phyloP scores from a whole-genome alignment of 1,139 yeast species.

The Nakaseomyces uthaithaninus region DNA sequence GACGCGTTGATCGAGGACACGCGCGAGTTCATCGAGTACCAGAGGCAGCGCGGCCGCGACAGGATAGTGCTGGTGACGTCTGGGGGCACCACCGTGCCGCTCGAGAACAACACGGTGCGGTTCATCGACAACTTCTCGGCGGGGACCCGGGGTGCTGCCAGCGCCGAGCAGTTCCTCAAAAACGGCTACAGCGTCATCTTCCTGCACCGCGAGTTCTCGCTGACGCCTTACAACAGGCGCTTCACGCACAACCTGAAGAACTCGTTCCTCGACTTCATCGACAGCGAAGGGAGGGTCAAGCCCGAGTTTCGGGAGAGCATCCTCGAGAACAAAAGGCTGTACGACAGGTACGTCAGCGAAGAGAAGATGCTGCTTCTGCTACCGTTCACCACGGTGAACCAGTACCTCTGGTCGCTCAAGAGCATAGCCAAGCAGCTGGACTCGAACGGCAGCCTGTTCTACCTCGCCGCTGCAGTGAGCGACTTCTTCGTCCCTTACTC shows the following conservation, averaged over 20 bases:
- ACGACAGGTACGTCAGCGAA: constrained; percentile 43
- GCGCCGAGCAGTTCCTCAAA: constrained; percentile 84
- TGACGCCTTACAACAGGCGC: constrained; percentile 84
- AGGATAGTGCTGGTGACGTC: constrained; percentile 77
- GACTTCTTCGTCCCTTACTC: constrained; percentile 89
- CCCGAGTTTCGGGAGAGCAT: constrained; percentile 55
- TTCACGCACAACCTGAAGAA: constrained; percentile 71
- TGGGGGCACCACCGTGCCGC: constrained; percentile 98
- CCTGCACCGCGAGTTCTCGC: constrained; percentile 82
- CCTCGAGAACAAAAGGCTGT: constrained; percentile 57
- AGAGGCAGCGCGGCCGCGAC: constrained; percentile 38
- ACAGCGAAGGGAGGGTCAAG: constrained; percentile 48
- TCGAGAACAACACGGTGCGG: constrained; percentile 91
- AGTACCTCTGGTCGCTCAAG: constrained; percentile 77
- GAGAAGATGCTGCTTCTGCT: constrained; percentile 45
- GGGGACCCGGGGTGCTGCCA: constrained; percentile 94
- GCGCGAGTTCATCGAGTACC: constrained; percentile 47
- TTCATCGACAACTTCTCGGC: constrained; percentile 96
- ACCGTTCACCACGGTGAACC: constrained; percentile 93
- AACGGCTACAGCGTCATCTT: constrained; percentile 87
- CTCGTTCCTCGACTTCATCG: constrained; percentile 75
- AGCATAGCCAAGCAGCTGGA: constrained; percentile 55
- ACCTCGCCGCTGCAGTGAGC: constrained; percentile 94
- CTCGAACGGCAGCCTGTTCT: constrained; percentile 59
- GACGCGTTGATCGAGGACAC: constrained; percentile 52